These are phyloP conservation scores for Solioccasus polychromus DNA, from an alignment of 768 basidiomycete species.

Conservation along the genomic window DNA sequence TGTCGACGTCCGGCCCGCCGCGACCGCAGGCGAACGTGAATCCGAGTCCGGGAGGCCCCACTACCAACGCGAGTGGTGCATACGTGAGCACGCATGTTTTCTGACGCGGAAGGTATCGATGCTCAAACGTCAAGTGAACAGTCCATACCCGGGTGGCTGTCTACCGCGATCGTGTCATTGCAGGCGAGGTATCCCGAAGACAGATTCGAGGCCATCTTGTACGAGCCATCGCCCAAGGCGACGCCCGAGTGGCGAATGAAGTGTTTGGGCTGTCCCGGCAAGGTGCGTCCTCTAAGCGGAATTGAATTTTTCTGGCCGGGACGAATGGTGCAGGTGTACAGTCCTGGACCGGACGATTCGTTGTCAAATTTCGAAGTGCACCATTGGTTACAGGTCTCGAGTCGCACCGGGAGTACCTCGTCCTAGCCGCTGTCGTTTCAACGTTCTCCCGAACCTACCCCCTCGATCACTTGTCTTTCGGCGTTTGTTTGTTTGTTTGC, in stretches of 20 bases:
- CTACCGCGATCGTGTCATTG: too few relatives aligned
- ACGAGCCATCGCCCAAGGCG: constrained; percentile 52
- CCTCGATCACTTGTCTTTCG: background rate
- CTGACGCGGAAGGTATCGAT: constrained; percentile 30
- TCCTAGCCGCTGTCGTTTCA: constrained; percentile 13
- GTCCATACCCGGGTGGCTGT: too few relatives aligned
- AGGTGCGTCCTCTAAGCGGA: too few relatives aligned
- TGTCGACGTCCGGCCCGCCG: constrained; percentile 26
- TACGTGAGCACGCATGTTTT: constrained; percentile 25
- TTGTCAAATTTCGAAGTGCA: constrained; percentile 91
- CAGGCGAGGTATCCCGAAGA: constrained; percentile 42
- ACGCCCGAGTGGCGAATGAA: too few relatives aligned
- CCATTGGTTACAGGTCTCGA: constrained; percentile 73
- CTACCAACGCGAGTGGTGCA: constrained; percentile 11
- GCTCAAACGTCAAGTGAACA: constrained; percentile 28
- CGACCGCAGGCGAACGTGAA: constrained; percentile 7
- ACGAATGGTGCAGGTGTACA: constrained; percentile 64
- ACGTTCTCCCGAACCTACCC: constrained; percentile 12
- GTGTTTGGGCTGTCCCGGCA: too few relatives aligned
- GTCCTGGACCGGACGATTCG: constrained; percentile 84
- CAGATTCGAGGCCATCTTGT: constrained; percentile 72
- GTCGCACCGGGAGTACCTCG: constrained; percentile 37
- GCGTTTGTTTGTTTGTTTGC: constrained; percentile 10
- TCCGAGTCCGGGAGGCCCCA: constrained; percentile 20
- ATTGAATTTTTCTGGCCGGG: background rate